phyloP scores from a whole-genome alignment of 768 basidiomycete species.

The Pleurotus platypus region DNA sequence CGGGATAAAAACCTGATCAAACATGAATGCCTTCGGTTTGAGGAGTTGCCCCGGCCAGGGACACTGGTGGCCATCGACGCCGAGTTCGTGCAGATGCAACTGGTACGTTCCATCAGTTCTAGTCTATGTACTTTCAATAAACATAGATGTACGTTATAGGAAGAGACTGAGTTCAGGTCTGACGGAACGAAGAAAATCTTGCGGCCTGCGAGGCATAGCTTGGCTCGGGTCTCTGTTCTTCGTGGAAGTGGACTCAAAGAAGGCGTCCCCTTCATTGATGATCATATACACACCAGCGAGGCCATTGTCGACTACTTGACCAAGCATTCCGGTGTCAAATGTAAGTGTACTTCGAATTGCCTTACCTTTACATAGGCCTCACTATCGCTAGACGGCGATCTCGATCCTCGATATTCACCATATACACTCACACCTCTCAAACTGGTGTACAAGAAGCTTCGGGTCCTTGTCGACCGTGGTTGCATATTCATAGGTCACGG shows the following conservation, averaged over 20 bases:
- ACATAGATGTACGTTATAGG: conserved; percentile 39
- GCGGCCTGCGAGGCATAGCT: conserved; percentile 84
- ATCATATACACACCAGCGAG: conserved; percentile 96
- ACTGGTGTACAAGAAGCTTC: conserved; percentile 97
- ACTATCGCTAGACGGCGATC: conserved; percentile 70
- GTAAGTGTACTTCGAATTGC: conserved; percentile 38
- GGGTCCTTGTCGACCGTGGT: conserved; percentile 87
- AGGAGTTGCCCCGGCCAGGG: conserved; percentile 83
- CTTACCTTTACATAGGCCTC: neutral
- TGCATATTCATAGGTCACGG: conserved; percentile 98
- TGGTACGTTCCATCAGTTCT: conserved; percentile 39
- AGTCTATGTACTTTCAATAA: neutral
- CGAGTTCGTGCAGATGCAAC: conserved; percentile 96
- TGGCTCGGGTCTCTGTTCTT: conserved; percentile 93
- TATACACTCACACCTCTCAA: conserved; percentile 94
- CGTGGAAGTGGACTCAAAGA: conserved; percentile 79
- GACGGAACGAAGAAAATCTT: conserved; percentile 93
- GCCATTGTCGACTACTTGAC: conserved; percentile 95
- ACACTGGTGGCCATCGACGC: conserved; percentile 94
- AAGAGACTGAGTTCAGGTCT: conserved; percentile 92
- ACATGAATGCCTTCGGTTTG: conserved; percentile 66
- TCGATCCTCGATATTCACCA: conserved; percentile 78
- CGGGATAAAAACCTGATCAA: conserved; percentile 71
- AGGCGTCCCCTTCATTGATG: conserved; percentile 93
- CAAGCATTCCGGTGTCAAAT: conserved; percentile 93